Base-by-base conservation (phyloP, 768 basidiomycete genomes). In the Pholiota conissans region DNA sequence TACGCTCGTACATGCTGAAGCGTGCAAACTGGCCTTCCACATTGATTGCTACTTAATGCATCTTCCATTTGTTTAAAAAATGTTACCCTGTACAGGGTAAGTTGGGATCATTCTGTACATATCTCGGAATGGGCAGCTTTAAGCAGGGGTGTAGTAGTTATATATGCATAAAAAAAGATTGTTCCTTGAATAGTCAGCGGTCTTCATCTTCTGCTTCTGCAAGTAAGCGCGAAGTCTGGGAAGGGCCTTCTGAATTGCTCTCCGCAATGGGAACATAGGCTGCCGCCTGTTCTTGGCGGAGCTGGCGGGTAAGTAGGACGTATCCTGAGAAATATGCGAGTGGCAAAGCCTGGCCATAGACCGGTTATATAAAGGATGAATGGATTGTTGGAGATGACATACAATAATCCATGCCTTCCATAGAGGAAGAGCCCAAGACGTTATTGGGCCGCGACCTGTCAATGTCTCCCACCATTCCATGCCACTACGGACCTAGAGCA, bases 1-100 rank as follows among this genome's bases (percentile, higher is more conserved):
- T 91, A 82, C 66, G 79, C 88, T 48, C 88, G 84, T 65, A 72
- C 82, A 16, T 91, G 89, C 69, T 91, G 74, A 76, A 67, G 34
- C 11, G 6, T 24, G 35, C 9, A 39, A 20, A 6, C 6, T 52
- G 30, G 13, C 7, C 13, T 32, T 32, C 30, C 30, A 32, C 13
- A 32, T 32, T 6, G 13, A 32, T 13, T 32, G 7, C 7, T 6
- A 6, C 30, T 32, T 13, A 6, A 6, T 32, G 30, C 30, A 13
- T 6, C 30, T 13, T 32, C 6, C 30, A 32, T 32, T n/a, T n/a
- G n/a, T n/a, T n/a, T n/a, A n/a, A n/a, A n/a, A n/a, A n/a, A n/a
- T n/a, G n/a, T n/a, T n/a, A n/a, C n/a, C n/a, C n/a, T n/a, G n/a
- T n/a, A n/a, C n/a, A n/a, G n/a, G n/a, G n/a, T n/a, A n/a, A n/a